Base-by-base conservation (phyloP, 257 asterid genomes). In the Ballota nigra region DNA sequence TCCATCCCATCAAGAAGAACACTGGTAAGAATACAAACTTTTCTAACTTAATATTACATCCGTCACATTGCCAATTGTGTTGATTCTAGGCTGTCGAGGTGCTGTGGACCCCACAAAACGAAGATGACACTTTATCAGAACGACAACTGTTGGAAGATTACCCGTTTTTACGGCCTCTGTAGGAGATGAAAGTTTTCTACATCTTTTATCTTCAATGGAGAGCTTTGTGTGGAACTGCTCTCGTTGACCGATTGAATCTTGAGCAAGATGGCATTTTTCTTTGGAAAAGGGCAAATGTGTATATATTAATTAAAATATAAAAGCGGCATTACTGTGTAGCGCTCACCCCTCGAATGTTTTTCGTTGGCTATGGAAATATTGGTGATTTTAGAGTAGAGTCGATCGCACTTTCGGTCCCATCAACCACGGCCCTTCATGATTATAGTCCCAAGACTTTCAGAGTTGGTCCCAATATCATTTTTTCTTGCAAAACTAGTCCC, bases 71-170 rank as follows among this genome's bases (percentile, higher is more conserved):
- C 3, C 33, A 12, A 33, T 40, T 23, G 18, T 69, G 20, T 16
- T 16, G 20, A 10, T 81, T 19, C 68, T 89, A 92, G 97, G 98
- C 97, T 2, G 96, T 93, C 15, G 97, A 93, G 88, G 92, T 93
- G 74, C 78, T 93, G 26, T 93, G 98, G 98, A 93, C 98, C 6
- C 98, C 98, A 18, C 98, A 93, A 72, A 87, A 86, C 24, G 96
- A 93, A 80, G 87, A 84, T 5, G 98, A 89, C 77, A 73, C 89
- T 1, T 77, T 93, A 53, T 87, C 98, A 3, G 98, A 93, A 79
- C 89, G 91, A 71, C 92, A 93, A 81, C 82, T 93, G 43, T 92
- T 93, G 6, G 88, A 89, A 77, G 97, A 93, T 75, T 93, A 93
- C 86, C 91, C 96, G 4, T 76, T 89, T 43, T 72, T 93, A 80